Evolutionary conservation across 345 rosid genomes (phyloP), one percentile per base, ranked within the genome.

Genomic region (Citrus trifoliata): DNA sequence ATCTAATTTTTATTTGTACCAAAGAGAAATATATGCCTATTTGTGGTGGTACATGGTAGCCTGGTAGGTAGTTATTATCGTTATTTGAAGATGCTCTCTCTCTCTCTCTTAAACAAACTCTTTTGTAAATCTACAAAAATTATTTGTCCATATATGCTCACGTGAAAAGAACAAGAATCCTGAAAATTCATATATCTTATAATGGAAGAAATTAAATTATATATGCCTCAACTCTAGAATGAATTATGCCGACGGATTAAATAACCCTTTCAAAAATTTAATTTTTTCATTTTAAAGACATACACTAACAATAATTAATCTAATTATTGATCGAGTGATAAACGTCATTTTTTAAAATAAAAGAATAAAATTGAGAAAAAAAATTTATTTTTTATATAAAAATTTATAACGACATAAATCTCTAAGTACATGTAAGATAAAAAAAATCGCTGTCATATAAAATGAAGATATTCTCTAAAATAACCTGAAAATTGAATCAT

Each of bases 41-140:
- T 33, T 66, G 70, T 38, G 25, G 27, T 9, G 58, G 58, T 53
- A 53, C 77, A 71, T 74, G 77, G 46, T 56, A 25, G 81, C 75
- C 74, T 70, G 74, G 46, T 56, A 25, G 81, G 79, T 66, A 61
- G 83, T 80, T 80, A 78, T 74, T 80, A 71, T 75, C 80, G 84
- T 80, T 80, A 80, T 65, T 80, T 16, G 53, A 62, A 64, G 59
- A 67, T 33, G 67, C 76, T 28, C 21, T 21, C 64, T 73, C 40
- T 61, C 51, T 42, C 66, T 10, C 5, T 68, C 24, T 35, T 3
- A 14, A 18, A 22, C 58, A 25, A 22, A 40, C 33, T 40, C 10
- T 1, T 42, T 14, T 24, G 5, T 10, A 30, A 30, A 6, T 64
- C 7, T 27, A 28, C 3, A 27, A 22, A 28, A 62, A 62, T 28